Percentiles rank a stretch among this genome's conserved stretches.
Conservation (phyloP, 805 yeast genomes). For the Priceomyces castillae region DNA sequence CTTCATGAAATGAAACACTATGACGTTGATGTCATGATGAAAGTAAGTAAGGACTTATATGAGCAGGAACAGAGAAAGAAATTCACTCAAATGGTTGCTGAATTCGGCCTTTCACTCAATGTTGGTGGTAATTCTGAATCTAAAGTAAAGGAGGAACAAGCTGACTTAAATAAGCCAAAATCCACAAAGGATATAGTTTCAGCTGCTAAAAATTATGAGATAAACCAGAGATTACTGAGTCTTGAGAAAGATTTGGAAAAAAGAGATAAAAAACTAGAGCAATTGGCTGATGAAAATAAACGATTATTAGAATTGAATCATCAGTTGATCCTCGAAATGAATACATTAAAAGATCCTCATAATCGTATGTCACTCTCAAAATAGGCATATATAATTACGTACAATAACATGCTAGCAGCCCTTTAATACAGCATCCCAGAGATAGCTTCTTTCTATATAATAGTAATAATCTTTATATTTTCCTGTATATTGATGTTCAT, state of each 20-base stretch:
- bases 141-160: constrained; percentile 1
- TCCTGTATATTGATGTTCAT: background rate
- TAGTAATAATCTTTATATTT: background rate
- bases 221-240: constrained; percentile 9
- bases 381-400: constrained; percentile 1
- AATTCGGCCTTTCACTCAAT: constrained; percentile 2
- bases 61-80: constrained; percentile 11
- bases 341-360: background rate
- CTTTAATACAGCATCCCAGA: no score
- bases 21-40: constrained; percentile 23
- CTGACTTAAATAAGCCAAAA: constrained; percentile 1
- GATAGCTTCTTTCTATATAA: background rate
- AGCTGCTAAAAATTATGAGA: background rate
- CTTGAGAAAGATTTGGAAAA: constrained; percentile 22
- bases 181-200: background rate
- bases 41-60: constrained; percentile 19
- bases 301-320: constrained; percentile 31
- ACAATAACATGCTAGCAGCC: no score
- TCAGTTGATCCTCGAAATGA: constrained; percentile 12
- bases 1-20: constrained; percentile 21
- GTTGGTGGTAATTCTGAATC: background rate
- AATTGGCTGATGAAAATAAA: constrained; percentile 26
- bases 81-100: background rate
- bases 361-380: background rate
- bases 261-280: constrained; percentile 20